phyloP scores from a whole-genome alignment of 345 rosid species.

The Populus pruinosa region DNA sequence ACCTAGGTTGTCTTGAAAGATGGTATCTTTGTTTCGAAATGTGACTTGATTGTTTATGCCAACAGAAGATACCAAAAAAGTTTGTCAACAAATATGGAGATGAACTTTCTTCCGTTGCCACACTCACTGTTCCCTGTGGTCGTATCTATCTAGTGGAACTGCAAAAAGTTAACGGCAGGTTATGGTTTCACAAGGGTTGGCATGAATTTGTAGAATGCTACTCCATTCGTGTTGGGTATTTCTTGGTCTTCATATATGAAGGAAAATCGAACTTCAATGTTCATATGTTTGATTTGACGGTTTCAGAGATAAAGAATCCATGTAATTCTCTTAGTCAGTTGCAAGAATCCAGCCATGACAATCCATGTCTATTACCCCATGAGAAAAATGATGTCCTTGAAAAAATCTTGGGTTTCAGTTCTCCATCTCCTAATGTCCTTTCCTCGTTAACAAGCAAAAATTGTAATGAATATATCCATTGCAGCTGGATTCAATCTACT shows the following conservation, averaged over 20 bases:
- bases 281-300: conserved; percentile 27
- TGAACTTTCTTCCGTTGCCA: conserved; percentile 29
- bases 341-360: conserved; percentile 10
- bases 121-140: conserved; percentile 29
- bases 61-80: conserved; percentile 37
- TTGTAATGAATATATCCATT: conserved; percentile 1
- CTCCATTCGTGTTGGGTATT: conserved; percentile 30
- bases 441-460: background rate
- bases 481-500: background rate
- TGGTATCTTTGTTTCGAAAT: background rate
- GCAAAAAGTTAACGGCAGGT: conserved; percentile 13
- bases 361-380: conserved; percentile 8
- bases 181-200: conserved; percentile 43
- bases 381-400: conserved; percentile 8
- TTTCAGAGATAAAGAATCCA: conserved; percentile 39
- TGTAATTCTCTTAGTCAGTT: conserved; percentile 9
- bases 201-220: conserved; percentile 24
- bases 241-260: conserved; percentile 37
- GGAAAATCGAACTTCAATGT: conserved; percentile 35
- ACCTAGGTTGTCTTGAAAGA: background rate
- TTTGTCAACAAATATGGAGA: conserved; percentile 37
- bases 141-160: conserved; percentile 30
- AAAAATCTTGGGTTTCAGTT: conserved; percentile 1
- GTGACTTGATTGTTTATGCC: conserved; percentile 4
- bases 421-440: background rate